phyloP scores from a whole-genome alignment of 441 rosid species.

The Aleurites moluccanus region DNA sequence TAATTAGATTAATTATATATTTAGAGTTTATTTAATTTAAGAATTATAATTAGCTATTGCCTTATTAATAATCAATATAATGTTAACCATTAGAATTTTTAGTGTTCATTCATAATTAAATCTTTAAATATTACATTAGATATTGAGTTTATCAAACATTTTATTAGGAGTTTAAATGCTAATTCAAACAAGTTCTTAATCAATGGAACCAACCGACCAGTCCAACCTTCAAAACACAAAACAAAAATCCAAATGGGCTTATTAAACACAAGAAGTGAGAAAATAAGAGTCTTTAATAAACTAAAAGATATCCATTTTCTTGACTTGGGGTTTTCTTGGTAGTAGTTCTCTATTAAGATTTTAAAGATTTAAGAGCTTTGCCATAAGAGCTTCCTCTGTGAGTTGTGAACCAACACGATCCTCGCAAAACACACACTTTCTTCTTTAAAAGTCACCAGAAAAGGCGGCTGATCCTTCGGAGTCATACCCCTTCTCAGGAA shows the following conservation, averaged over 20 bases:
- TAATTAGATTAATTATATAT: too few relatives aligned
- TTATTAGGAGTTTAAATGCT: too few relatives aligned
- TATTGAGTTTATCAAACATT: too few relatives aligned
- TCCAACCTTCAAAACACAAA: too few relatives aligned
- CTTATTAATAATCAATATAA: too few relatives aligned
- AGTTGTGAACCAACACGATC: conserved; percentile 28
- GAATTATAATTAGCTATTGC: too few relatives aligned
- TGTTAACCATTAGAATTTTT: too few relatives aligned
- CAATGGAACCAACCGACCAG: too few relatives aligned
- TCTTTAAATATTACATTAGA: too few relatives aligned
- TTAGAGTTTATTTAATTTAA: too few relatives aligned
- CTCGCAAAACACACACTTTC: conserved; percentile 39
- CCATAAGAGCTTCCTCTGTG: conserved; percentile 19
- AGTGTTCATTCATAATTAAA: too few relatives aligned
- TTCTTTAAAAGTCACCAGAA: conserved; percentile 61
- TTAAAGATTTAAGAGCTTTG: conserved; percentile 21
- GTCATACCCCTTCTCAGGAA: conserved; percentile 67
- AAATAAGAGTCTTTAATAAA: conserved; percentile 14
- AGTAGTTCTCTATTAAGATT: conserved; percentile 26
- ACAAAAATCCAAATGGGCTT: conserved; percentile 14
- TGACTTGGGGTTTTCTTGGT: conserved; percentile 34
- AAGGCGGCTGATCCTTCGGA: conserved; percentile 97
- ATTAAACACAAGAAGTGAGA: conserved; percentile 18
- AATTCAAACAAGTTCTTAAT: too few relatives aligned
- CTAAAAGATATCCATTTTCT: conserved; percentile 15